Base-by-base conservation (phyloP, 2,329 filamentous ascomycete genomes). In the Aspergillus sp. region DNA sequence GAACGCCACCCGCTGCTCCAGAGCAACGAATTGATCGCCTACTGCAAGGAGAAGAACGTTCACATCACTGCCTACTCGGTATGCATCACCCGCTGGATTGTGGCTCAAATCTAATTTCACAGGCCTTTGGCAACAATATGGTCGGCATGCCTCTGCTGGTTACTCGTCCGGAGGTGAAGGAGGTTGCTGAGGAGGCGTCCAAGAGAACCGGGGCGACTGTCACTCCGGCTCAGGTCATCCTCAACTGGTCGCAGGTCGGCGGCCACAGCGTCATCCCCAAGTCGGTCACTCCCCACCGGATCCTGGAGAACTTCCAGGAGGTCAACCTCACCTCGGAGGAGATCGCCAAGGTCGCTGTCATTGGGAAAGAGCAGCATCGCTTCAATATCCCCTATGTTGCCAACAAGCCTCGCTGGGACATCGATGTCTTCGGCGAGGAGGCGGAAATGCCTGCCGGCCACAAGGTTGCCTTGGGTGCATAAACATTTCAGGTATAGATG, bases 1-100 rank as follows among this genome's bases (percentile, higher is more conserved):
- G 78, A 82, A 53, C 75, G 75, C 32, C 77, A 82, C 53, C 76
- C 78, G 2, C 80, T 79, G 47, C 65, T 82, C 8, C 78, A 80
- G 51, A 78, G 75, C 50, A 60, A 61, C 2, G 63, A 71, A 12
- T 58, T 83, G 16, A 55, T 78, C 5, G 60, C 68, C 10, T 76
- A 70, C 55, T 75, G 70, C 58, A 57, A 69, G 33, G 53, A 66
- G 42, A 71, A 79, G 53, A 64, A 64, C 39, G 80, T 82, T 40
- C 62, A 74, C 38, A 55, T 80, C 29, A 71, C 74, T 46, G 76
- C 76, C 4, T 81, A 81, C 58, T 79, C 73, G 25, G 77, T 59
- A 49, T 29, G 53, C 32, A 11, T 11, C 4, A 5, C 15, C n/a
- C 11, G 13, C n/a, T 13, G 8, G 11, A 6, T 12, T 12, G 11